Conservation (phyloP, 2,329 filamentous ascomycete species). For the Cladorrhinum sp. region DNA sequence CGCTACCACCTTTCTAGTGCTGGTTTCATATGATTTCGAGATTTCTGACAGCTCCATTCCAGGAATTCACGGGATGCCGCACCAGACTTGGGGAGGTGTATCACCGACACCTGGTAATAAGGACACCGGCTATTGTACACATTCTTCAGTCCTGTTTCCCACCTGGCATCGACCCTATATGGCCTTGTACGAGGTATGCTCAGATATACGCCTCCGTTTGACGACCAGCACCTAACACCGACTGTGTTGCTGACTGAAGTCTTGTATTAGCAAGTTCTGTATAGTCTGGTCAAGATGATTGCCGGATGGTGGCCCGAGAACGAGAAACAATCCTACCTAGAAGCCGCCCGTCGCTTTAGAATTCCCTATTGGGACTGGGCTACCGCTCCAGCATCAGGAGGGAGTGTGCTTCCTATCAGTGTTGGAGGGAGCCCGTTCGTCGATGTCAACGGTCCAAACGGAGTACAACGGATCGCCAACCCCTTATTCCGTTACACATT, state of each 20-base stretch:
- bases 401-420: slow-evolving; percentile 48
- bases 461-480: slow-evolving; percentile 55
- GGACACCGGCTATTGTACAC: slow-evolving; percentile 70
- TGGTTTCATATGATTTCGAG: background rate
- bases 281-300: slow-evolving; percentile 38
- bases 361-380: slow-evolving; percentile 63
- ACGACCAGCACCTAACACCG: background rate
- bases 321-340: slow-evolving; percentile 47
- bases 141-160: slow-evolving; percentile 72
- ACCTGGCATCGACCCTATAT: slow-evolving; percentile 84
- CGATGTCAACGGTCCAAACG: slow-evolving; percentile 54
- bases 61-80: slow-evolving; percentile 81
- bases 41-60: background rate
- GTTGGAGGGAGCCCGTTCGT: slow-evolving; percentile 44
- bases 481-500: slow-evolving; percentile 62
- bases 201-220: slow-evolving; percentile 3
- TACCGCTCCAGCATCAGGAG: slow-evolving; percentile 43
- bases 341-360: slow-evolving; percentile 50
- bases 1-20: slow-evolving; percentile 4
- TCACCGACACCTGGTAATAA: slow-evolving; percentile 48
- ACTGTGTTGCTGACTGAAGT: slow-evolving; percentile 11
- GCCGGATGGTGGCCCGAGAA: slow-evolving; percentile 47
- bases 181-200: slow-evolving; percentile 53
- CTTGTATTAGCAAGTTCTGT: slow-evolving; percentile 39
- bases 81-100: slow-evolving; percentile 53